Percentiles rank a stretch among this genome's conserved stretches.
Evolutionary conservation across 805 yeast genomes (phyloP).

Genomic region (Kluyveromyces siamensis): DNA sequence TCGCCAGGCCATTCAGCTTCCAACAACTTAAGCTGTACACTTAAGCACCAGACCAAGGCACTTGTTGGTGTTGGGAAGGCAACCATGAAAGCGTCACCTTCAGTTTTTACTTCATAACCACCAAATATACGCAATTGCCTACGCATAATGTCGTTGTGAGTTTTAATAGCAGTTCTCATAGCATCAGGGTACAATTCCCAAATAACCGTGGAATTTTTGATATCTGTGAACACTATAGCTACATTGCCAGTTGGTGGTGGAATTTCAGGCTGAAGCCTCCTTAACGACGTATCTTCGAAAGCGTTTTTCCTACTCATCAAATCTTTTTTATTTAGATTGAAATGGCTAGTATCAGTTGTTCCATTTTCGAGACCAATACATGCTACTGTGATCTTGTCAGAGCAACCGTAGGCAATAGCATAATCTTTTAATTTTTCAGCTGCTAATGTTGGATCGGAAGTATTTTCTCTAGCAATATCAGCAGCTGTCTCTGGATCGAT

Average conservation of each 20-base stretch:
- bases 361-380: conserved; percentile 61
- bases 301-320: conserved; percentile 41
- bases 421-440: conserved; percentile 91
- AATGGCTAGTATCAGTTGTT: conserved; percentile 26
- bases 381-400: conserved; percentile 69
- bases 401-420: conserved; percentile 87
- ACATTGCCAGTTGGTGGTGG: conserved; percentile 91
- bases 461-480: conserved; percentile 77
- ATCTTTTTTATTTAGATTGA: conserved; percentile 30
- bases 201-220: conserved; percentile 81
- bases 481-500: conserved; percentile 80
- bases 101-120: conserved; percentile 97
- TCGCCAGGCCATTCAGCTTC: conserved; percentile 95
- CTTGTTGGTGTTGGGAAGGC: conserved; percentile 88
- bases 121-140: conserved; percentile 86
- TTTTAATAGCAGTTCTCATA: conserved; percentile 93
- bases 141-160: conserved; percentile 91
- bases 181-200: conserved; percentile 94
- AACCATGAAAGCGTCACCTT: conserved; percentile 98
- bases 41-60: conserved; percentile 90
- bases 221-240: conserved; percentile 96
- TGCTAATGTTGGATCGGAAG: conserved; percentile 77
- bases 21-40: conserved; percentile 76
- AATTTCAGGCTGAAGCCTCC: conserved; percentile 82
- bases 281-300: conserved; percentile 67